These are phyloP conservation scores for Hyphopichia wangnamkhiaoensis DNA, from an alignment of 1,139 yeast genomes.

Conservation along the genomic window DNA sequence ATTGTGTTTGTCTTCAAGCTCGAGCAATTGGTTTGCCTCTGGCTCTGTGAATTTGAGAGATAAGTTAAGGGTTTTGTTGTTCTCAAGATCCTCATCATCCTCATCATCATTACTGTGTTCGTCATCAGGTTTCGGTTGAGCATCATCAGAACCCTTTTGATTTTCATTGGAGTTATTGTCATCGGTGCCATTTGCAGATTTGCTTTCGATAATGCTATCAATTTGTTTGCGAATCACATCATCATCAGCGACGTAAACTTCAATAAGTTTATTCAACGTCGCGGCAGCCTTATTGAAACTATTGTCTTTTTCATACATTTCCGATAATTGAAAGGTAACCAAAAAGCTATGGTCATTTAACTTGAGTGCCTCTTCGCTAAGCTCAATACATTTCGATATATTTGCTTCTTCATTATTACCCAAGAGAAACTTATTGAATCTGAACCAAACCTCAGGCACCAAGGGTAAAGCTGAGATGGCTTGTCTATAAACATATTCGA, in stretches of 20 bases:
- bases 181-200: slow-evolving; percentile 6
- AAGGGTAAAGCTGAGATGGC: slow-evolving; percentile 69
- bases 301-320: slow-evolving; percentile 62
- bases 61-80: slow-evolving; percentile 6
- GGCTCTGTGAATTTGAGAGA: slow-evolving; percentile 23
- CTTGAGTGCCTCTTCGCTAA: slow-evolving; percentile 56
- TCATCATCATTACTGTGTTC: slow-evolving; percentile 12
- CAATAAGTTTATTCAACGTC: slow-evolving; percentile 52
- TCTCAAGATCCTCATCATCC: slow-evolving; percentile 15
- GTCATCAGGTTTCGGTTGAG: slow-evolving; percentile 8
- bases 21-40: slow-evolving; percentile 27
- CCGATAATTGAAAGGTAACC: slow-evolving; percentile 68
- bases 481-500: slow-evolving; percentile 74
- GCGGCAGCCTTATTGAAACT: slow-evolving; percentile 54
- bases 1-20: slow-evolving; percentile 19
- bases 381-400: slow-evolving; percentile 32
- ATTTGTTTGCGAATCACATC: slow-evolving; percentile 21
- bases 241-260: slow-evolving; percentile 37
- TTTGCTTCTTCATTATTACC: slow-evolving; percentile 36
- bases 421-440: slow-evolving; percentile 43
- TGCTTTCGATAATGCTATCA: slow-evolving; percentile 17
- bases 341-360: slow-evolving; percentile 76
- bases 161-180: neutral
- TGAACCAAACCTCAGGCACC: slow-evolving; percentile 86
- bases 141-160: slow-evolving; percentile 9